phyloP scores from a whole-genome alignment of 345 rosid genomes.

The Syzygium aromaticum region DNA sequence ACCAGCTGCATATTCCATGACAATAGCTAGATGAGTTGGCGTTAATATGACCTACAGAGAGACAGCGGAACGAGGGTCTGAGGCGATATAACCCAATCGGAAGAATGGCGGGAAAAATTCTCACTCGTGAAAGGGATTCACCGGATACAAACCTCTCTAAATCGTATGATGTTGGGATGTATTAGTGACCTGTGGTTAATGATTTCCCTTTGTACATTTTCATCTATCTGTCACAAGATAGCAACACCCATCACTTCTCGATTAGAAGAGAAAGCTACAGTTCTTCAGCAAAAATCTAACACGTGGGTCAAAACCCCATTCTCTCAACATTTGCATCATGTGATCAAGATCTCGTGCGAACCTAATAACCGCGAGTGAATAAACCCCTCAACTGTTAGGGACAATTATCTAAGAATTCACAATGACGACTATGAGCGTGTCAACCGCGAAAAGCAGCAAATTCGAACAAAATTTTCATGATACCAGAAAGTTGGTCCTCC shows the following conservation, averaged over 20 bases:
- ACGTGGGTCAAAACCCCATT: background rate
- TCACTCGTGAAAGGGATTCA: background rate
- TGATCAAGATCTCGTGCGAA: background rate
- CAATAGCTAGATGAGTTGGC: conserved; percentile 80
- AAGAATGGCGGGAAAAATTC: background rate
- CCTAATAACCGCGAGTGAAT: background rate
- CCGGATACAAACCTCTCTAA: conserved; percentile 51
- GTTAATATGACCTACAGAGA: conserved; percentile 55
- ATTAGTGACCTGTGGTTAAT: conserved; percentile 74
- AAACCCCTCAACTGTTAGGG: background rate
- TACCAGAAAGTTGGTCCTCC: background rate
- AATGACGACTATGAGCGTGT: background rate
- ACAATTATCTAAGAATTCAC: background rate
- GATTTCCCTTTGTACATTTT: conserved; percentile 74
- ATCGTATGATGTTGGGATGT: conserved; percentile 82
- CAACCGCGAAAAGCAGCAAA: background rate
- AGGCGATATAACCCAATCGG: background rate
- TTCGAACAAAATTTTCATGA: background rate
- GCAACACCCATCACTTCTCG: background rate
- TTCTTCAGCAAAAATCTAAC: background rate
- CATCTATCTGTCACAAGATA: conserved; percentile 50
- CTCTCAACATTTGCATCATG: background rate
- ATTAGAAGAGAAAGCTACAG: background rate
- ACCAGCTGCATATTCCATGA: conserved; percentile 84
- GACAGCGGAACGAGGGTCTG: background rate